These are phyloP conservation scores for Oryza meridionalis DNA, from an alignment of 176 grass and related monocot genomes.

Conservation along the genomic window DNA sequence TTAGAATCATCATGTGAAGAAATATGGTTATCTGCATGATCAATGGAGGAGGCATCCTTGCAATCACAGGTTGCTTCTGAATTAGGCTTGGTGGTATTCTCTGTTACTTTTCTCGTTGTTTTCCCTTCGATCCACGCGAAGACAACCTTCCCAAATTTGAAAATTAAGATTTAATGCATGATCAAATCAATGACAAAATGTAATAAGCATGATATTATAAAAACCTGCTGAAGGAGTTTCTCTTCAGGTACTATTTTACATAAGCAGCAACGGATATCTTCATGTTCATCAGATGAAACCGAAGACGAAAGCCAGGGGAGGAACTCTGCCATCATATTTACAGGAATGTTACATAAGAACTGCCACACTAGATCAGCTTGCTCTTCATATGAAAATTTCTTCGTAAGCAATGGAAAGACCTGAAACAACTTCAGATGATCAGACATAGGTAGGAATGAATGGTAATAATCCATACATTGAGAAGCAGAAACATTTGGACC, in stretches of 20 bases:
- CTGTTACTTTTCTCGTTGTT: slow-evolving; percentile 39
- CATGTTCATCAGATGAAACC: slow-evolving; percentile 76
- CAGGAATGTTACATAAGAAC: slow-evolving; percentile 89
- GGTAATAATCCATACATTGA: slow-evolving; percentile 2
- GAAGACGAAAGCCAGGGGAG: slow-evolving; percentile 90
- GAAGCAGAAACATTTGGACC: not conserved
- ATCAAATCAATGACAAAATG: slow-evolving; percentile 32
- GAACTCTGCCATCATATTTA: slow-evolving; percentile 85
- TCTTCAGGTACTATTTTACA: slow-evolving; percentile 91
- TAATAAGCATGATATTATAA: slow-evolving; percentile 17
- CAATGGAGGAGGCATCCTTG: slow-evolving; percentile 32
- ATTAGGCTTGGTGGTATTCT: slow-evolving; percentile 26
- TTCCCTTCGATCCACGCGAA: slow-evolving; percentile 87
- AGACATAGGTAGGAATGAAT: slow-evolving; percentile 31
- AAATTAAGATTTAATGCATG: slow-evolving; percentile 36
- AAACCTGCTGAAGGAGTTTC: slow-evolving; percentile 96
- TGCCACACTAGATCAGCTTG: slow-evolving; percentile 98
- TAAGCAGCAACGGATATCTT: slow-evolving; percentile 76
- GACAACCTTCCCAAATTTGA: slow-evolving; percentile 72
- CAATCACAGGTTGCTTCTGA: slow-evolving; percentile 32
- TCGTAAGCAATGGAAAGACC: slow-evolving; percentile 89
- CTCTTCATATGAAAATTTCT: slow-evolving; percentile 92
- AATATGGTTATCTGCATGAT: slow-evolving; percentile 41
- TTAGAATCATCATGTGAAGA: slow-evolving; percentile 53
- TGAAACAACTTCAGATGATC: slow-evolving; percentile 50